These are phyloP conservation scores for Aspergillus neotritici DNA, from an alignment of 2,329 filamentous ascomycete species.

Conservation along the genomic window DNA sequence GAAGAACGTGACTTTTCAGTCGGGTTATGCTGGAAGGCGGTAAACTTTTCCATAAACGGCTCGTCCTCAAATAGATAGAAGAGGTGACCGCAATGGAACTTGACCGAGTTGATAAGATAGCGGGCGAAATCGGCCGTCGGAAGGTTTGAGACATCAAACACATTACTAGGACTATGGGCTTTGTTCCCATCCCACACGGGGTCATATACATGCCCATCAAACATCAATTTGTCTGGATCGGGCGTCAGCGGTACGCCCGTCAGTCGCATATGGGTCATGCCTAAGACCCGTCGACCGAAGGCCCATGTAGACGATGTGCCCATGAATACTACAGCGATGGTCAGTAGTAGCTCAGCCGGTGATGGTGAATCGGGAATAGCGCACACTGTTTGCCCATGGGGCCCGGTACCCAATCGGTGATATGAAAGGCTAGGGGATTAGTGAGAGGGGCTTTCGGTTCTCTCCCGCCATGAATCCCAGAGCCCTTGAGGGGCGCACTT, in stretches of 20 bases:
- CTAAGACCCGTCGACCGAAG: constrained; percentile 47
- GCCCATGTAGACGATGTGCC: constrained; percentile 54
- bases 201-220: constrained; percentile 47
- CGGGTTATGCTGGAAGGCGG: constrained; percentile 25
- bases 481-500: too few species aligned
- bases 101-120: constrained; percentile 49
- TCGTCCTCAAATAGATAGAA: constrained; percentile 51
- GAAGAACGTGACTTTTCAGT: constrained; percentile 17
- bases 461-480: background rate
- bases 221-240: constrained; percentile 28
- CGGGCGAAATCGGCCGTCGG: constrained; percentile 46
- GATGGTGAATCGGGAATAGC: background rate
- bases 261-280: constrained; percentile 44
- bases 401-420: constrained; percentile 8
- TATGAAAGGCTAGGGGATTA: constrained; percentile 9
- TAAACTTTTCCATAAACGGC: constrained; percentile 37
- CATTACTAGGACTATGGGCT: constrained; percentile 4
- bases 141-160: constrained; percentile 29
- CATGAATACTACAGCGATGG: constrained; percentile 40
- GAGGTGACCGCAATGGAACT: constrained; percentile 49
- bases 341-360: too few species aligned
- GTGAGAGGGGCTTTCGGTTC: constrained; percentile 6
- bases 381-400: constrained; percentile 4
- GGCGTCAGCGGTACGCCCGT: constrained; percentile 5
- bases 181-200: constrained; percentile 43